Evolutionary conservation across 1,139 yeast species (phyloP).

Genomic region (Lodderomyces pseudojiufengensis): DNA sequence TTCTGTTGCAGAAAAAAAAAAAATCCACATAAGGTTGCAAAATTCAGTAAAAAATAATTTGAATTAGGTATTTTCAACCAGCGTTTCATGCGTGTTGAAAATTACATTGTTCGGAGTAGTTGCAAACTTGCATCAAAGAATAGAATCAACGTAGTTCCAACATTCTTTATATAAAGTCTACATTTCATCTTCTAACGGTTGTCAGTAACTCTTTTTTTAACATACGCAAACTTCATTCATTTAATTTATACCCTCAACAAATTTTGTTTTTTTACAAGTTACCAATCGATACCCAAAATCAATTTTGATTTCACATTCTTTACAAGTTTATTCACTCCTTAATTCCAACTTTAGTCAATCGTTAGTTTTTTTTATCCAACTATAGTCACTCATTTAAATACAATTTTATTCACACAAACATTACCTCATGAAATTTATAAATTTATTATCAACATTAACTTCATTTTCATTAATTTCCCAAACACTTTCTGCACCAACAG

Average conservation of each 20-base stretch:
- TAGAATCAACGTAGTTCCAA: neutral
- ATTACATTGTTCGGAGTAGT: neutral
- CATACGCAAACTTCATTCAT: neutral
- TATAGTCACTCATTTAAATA: constrained; percentile 19
- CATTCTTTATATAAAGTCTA: too few species aligned
- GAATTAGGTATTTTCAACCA: constrained; percentile 2
- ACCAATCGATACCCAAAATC: neutral
- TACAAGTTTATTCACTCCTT: neutral
- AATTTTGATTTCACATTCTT: neutral
- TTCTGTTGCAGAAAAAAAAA: neutral
- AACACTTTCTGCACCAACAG: constrained; percentile 28
- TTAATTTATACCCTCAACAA: neutral
- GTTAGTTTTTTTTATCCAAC: constrained; percentile 14
- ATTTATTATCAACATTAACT: constrained; percentile 19
- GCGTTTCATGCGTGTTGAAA: constrained; percentile 2
- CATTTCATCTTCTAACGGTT: too few species aligned
- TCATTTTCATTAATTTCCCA: constrained; percentile 18
- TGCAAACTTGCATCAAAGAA: neutral
- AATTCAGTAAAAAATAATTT: neutral
- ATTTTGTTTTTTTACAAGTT: neutral
- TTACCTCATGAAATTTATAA: constrained; percentile 31
- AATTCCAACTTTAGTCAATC: constrained; percentile 13
- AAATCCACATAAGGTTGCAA: neutral
- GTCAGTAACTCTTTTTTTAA: too few species aligned
- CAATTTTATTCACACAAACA: constrained; percentile 28